Conservation (phyloP, 441 rosid species). For the Gossypium davidsonii region DNA sequence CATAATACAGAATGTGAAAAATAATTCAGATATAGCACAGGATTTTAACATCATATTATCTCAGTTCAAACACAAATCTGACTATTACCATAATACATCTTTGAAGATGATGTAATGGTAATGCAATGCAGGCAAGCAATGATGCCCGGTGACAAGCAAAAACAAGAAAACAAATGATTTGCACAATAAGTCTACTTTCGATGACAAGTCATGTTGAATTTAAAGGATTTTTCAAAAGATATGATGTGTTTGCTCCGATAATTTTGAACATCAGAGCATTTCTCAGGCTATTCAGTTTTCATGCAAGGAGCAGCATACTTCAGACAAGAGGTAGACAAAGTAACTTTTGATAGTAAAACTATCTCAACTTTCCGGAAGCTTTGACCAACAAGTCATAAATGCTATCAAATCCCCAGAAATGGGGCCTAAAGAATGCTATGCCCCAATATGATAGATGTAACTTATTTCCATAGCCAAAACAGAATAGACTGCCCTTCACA, state of each 20-base stretch:
- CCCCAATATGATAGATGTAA: not conserved
- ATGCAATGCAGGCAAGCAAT: not conserved
- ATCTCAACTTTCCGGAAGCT: not conserved
- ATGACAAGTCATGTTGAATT: not conserved
- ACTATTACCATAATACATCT: not conserved
- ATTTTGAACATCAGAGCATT: not conserved
- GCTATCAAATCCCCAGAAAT: no score
- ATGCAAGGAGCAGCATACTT: not conserved
- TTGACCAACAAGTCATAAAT: not conserved
- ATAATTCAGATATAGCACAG: not conserved
- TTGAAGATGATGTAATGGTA: not conserved
- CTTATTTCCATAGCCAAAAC: not conserved
- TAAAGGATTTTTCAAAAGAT: not conserved
- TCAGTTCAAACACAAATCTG: not conserved
- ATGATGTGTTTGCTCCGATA: not conserved
- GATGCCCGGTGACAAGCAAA: not conserved
- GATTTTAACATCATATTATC: not conserved
- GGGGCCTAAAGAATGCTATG: not conserved
- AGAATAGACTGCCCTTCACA: not conserved
- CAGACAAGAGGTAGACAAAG: not conserved
- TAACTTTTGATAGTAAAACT: not conserved
- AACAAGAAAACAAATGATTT: not conserved
- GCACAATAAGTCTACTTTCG: not conserved
- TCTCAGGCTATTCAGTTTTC: not conserved
- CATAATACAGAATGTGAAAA: slow-evolving; percentile 6